Base-by-base conservation (phyloP, 306 rosid genomes). In the Fragaria iinumae region DNA sequence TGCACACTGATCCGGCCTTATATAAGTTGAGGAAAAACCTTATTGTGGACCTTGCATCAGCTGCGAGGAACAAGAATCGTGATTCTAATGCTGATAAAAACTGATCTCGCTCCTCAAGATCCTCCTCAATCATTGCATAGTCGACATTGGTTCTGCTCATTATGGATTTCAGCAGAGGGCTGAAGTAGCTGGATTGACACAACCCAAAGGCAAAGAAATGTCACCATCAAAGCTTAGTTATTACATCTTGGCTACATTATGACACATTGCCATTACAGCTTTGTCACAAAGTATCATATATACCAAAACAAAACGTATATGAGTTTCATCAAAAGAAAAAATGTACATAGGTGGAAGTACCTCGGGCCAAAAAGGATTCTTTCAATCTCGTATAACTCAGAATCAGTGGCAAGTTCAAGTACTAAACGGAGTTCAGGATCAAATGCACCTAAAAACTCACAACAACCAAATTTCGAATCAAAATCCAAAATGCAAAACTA, bases 161-260 rank as follows among this genome's bases (percentile, higher is more conserved):
- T 53, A 95, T 77, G 64, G 96, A 95, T 80, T 95, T 95, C 27
- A 95, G 86, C 93, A 92, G 82, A 70, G 98, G 97, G 79, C 98
- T 92, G 81, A 89, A 90, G 88, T 92, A 95, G 77, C 97, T 94
- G 96, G 96, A 84, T 82, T 56, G 34, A 68, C 80, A 75, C 47
- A 56, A 67, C 75, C 23, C 68, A 55, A 38, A 48, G 18, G 14
- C 13, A 13, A 48, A 48, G 14, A 45, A 45, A n/a, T 17, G 48
- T 75, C 64, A 69, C 71, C 76, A 56, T 65, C 45, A 64, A 53
- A 52, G 71, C 2, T 75, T 5, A 57, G 20, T 9, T 29, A 25
- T 59, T 18, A 48, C 25, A 59, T 56, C 21, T 39, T 55, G 59
- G 16, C 23, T 38, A 21, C 23, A 57, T 56, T n/a, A 34, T 23